These are phyloP conservation scores for Cryptococcus sp. DNA, from an alignment of 1,284 basidiomycete genomes.

Conservation along the genomic window DNA sequence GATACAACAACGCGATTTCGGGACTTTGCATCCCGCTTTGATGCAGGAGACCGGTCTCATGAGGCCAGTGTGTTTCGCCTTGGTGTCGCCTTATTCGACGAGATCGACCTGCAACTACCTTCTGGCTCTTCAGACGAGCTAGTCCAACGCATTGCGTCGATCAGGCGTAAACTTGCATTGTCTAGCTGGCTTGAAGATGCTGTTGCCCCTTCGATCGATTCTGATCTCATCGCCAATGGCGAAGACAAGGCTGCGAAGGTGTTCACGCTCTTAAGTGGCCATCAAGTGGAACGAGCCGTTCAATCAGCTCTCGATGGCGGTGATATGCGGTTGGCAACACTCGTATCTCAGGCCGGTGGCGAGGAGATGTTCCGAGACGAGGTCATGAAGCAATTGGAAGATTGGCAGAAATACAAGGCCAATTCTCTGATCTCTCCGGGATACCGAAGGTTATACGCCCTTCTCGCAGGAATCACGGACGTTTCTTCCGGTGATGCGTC, in stretches of 20 bases:
- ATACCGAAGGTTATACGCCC: constrained; percentile 78
- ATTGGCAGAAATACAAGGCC: constrained; percentile 79
- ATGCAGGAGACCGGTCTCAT: constrained; percentile 69
- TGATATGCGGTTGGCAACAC: constrained; percentile 82
- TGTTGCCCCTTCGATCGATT: constrained; percentile 73
- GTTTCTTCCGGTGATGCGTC: constrained; percentile 62
- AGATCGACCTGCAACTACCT: constrained; percentile 67
- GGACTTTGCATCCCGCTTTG: constrained; percentile 74
- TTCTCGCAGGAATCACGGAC: constrained; percentile 78
- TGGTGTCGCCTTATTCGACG: constrained; percentile 88
- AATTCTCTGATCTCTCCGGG: constrained; percentile 70
- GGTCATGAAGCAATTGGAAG: constrained; percentile 72
- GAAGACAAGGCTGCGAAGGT: constrained; percentile 60
- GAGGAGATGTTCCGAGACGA: constrained; percentile 76
- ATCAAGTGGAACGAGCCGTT: constrained; percentile 83
- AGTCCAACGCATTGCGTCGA: constrained; percentile 40
- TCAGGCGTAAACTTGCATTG: constrained; percentile 79
- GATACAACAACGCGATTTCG: constrained; percentile 69
- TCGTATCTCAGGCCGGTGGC: constrained; percentile 87
- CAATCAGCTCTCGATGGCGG: constrained; percentile 73
- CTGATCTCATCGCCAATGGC: constrained; percentile 63
- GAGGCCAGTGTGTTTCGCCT: constrained; percentile 83
- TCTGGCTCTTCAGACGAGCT: constrained; percentile 63
- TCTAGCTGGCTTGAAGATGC: constrained; percentile 82
- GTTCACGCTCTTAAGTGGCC: constrained; percentile 81